Evolutionary conservation across 306 rosid species (phyloP), one percentile per base, ranked within the genome.

Genomic region (Dryas drummondii): DNA sequence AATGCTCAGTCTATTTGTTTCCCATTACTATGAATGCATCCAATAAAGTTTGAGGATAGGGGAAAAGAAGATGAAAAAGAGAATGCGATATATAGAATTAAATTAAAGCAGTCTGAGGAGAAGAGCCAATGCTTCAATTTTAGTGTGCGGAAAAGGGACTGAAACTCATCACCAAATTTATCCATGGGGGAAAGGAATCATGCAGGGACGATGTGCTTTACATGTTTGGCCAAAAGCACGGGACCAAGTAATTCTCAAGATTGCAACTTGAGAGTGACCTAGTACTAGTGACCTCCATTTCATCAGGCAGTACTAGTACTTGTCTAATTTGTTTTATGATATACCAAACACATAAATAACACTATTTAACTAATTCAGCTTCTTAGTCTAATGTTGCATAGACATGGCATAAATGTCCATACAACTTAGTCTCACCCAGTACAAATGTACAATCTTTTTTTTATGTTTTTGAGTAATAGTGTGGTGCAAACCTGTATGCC

Each of bases 211-310:
- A 78, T 73, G 64, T 71, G 59, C 41, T 68, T 69, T 42, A 47
- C 64, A 44, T 17, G 44, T 27, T 79, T 37, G 56, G 56, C 37
- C 78, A 19, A 72, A 66, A 73, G 75, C 58, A 77, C 62, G 87
- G 89, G 93, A 85, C 94, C 89, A 83, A 73, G 68, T 61, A 73
- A 72, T 76, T 83, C 61, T 2, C 60, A 72, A 68, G 70, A 68
- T 49, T 61, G 69, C 42, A 40, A 32, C 37, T 64, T 64, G 69
- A 68, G 71, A 32, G 37, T 75, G 72, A 68, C 65, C 32, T 60
- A 8, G 37, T 32, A 32, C 37, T 32, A 32, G 37, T 22, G 54
- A 70, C 66, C 58, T 57, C 66, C 74, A 14, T 50, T 73, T 64
- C 65, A 68, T 87, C 84, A 80, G 54, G 75, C 86, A 32, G 41